A percentile compares a stretch with the other conserved stretches of the same genome.
Evolutionary conservation across 2,329 filamentous ascomycete species (phyloP).

Genomic region (Didymellaceae sp.): DNA sequence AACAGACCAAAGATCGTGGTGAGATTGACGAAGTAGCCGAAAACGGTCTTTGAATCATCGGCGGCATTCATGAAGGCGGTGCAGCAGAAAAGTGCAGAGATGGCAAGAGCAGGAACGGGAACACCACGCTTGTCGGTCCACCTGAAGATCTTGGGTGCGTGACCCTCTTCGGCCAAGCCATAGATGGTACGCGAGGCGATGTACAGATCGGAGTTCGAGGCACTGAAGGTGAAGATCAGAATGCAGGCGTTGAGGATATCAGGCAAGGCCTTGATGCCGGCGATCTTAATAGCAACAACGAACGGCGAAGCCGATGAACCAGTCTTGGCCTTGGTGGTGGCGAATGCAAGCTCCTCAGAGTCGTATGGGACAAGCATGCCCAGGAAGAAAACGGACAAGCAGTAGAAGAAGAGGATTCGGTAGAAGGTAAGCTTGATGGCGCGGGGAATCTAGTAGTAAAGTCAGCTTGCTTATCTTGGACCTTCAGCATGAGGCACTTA

Average conservation of each 20-base stretch:
- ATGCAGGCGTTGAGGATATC: conserved; percentile 77
- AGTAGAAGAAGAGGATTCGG: conserved; percentile 83
- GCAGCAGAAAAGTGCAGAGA: conserved; percentile 68
- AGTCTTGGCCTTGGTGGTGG: conserved; percentile 56
- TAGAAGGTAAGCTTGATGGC: conserved; percentile 83
- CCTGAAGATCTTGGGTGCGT: conserved; percentile 74
- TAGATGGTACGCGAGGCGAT: conserved; percentile 75
- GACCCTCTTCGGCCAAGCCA: conserved; percentile 73
- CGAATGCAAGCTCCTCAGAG: conserved; percentile 64
- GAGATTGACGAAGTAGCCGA: conserved; percentile 58
- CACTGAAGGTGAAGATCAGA: conserved; percentile 76
- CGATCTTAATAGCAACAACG: conserved; percentile 72
- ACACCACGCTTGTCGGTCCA: conserved; percentile 75
- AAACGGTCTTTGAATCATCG: conserved; percentile 51
- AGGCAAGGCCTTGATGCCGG: conserved; percentile 67
- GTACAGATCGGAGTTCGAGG: conserved; percentile 79
- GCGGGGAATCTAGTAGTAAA: too few relatives aligned
- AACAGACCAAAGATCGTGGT: conserved; percentile 52
- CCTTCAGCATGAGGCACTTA: too few relatives aligned
- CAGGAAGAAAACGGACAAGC: conserved; percentile 73
- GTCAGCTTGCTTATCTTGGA: too few relatives aligned
- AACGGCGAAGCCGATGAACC: conserved; percentile 70
- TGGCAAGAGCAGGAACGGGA: conserved; percentile 68
- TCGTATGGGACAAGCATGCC: conserved; percentile 81
- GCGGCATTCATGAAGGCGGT: conserved; percentile 67